Conservation (phyloP, 75 land plant species). For the Adiantum capillusveneris region DNA sequence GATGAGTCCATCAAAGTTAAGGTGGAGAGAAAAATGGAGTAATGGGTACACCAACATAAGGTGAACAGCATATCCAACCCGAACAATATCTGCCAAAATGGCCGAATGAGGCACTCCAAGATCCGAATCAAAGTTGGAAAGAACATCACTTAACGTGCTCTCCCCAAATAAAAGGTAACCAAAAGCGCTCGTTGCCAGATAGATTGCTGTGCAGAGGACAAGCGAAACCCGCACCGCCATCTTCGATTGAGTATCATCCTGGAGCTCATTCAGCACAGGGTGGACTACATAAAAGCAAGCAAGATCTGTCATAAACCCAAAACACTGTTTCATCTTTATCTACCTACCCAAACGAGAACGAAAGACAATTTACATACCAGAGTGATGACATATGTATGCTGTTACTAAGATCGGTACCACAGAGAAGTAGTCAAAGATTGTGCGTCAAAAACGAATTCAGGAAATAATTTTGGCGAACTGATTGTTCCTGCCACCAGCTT, state of each 20-base stretch:
- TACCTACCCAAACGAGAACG: background rate
- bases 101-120: conserved; percentile 67
- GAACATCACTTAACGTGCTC: conserved; percentile 60
- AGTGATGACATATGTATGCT: conserved; percentile 88
- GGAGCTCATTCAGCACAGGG: conserved; percentile 84
- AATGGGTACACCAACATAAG: conserved; percentile 82
- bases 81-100: conserved; percentile 50
- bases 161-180: conserved; percentile 86
- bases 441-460: conserved; percentile 42
- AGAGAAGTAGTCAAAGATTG: conserved; percentile 69
- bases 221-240: conserved; percentile 53
- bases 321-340: background rate
- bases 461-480: conserved; percentile 57
- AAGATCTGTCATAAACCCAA: background rate
- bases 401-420: conserved; percentile 82
- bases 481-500: conserved; percentile 53
- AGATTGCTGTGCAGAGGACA: conserved; percentile 55
- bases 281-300: conserved; percentile 45
- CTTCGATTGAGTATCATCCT: conserved; percentile 43
- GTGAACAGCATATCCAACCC: conserved; percentile 71
- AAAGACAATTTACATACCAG: conserved; percentile 36
- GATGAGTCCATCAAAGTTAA: conserved; percentile 69
- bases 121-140: conserved; percentile 83
- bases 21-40: conserved; percentile 62
- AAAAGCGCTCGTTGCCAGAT: conserved; percentile 71